Evolutionary conservation across 768 basidiomycete genomes (phyloP).

Genomic region (Naematelia encephala): DNA sequence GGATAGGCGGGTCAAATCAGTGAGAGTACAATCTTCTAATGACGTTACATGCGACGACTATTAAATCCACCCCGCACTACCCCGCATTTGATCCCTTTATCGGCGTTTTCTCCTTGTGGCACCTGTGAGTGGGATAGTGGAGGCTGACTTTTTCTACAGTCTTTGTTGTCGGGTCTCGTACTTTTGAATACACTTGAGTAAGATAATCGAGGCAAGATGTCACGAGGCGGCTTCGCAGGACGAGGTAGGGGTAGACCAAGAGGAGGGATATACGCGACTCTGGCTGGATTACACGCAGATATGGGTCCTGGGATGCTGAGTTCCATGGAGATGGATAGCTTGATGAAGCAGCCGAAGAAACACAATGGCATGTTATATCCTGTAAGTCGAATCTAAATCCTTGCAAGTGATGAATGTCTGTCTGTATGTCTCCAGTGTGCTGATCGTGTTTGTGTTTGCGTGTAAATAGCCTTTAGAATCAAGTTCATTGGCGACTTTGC

Average conservation of each 20-base stretch:
- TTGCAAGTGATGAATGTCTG: neutral
- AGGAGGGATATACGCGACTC: slow-evolving; percentile 17
- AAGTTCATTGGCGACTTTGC: slow-evolving; percentile 17
- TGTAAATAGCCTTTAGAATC: slow-evolving; percentile 26
- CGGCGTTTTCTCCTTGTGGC: neutral
- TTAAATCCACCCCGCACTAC: neutral
- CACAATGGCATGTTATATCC: slow-evolving; percentile 36
- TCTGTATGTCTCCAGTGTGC: neutral
- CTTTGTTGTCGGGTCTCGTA: neutral
- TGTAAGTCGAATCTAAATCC: slow-evolving; percentile 17
- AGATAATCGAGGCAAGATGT: slow-evolving; percentile 23
- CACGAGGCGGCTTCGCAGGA: slow-evolving; percentile 37
- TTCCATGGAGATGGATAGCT: slow-evolving; percentile 20
- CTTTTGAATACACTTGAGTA: neutral
- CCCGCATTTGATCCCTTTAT: neutral
- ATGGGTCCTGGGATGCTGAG: slow-evolving; percentile 6
- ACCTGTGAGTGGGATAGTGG: neutral
- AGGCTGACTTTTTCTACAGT: neutral
- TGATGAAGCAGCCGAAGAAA: slow-evolving; percentile 16
- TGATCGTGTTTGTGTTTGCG: neutral
- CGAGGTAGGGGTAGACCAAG: slow-evolving; percentile 32
- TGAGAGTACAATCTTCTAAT: too few relatives aligned
- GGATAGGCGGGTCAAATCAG: too few relatives aligned
- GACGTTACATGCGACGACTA: too few relatives aligned
- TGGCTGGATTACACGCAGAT: slow-evolving; percentile 9